Base-by-base conservation (phyloP, 371 early-diverging fungal genomes). In the Zychaea mexicana region DNA sequence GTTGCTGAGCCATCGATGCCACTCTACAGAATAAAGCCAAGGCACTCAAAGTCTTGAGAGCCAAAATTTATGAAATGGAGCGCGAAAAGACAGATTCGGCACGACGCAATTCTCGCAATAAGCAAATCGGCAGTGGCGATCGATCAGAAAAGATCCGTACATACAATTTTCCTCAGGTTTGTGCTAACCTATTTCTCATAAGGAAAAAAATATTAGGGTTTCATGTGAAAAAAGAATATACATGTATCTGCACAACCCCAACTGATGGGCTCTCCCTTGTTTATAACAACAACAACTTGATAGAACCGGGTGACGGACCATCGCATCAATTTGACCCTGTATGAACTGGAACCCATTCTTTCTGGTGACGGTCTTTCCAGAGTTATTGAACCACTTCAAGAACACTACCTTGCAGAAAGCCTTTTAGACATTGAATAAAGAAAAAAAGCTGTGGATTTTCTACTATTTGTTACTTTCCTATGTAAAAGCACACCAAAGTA, bases 141-240 rank as follows among this genome's bases (percentile, higher is more conserved):
- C 82, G 95, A 52, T 92, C 92, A 0, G 95, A 94, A 69, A 93
- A 94, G 77, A 92, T 92, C 54, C 79, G 95, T 38, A 94, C 95
- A 0, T 94, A 94, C 68, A 94, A 94, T 61, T 94, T 83, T 66
- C 86, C 90, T 15, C 92, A 92, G 75, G 83, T 79, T n/a, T n/a
- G n/a, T n/a, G n/a, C n/a, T n/a, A n/a, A n/a, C n/a, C n/a, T n/a
- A n/a, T n/a, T n/a, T n/a, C n/a, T n/a, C n/a, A n/a, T n/a, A n/a
- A n/a, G n/a, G n/a, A n/a, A n/a, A n/a, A n/a, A n/a, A n/a, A n/a
- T n/a, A n/a, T 21, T 28, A 30, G 21, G 49, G 49, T 49, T 49
- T 19, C 49, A 49, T 49, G n/a, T 42, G 42, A 42, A 42, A 42
- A 30, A 57, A 36, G 2, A 15, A 57, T 26, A 22, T 17, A n/a